A percentile compares a stretch with the other conserved stretches of the same genome.
Conservation (phyloP, 2,329 filamentous ascomycete genomes). For the Neonectria faginata region DNA sequence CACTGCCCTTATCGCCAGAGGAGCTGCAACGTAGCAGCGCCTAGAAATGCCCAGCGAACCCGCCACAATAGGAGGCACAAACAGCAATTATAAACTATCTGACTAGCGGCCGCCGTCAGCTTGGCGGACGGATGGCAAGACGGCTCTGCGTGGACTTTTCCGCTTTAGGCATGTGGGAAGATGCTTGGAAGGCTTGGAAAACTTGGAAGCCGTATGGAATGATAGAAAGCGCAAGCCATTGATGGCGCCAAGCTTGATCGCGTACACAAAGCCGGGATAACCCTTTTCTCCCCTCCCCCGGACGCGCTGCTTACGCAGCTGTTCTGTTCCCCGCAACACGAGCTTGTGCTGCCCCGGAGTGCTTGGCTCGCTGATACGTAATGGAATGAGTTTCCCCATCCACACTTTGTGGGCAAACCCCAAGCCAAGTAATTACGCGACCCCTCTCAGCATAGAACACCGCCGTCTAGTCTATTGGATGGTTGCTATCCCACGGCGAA, state of each 20-base stretch:
- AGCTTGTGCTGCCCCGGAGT: constrained; percentile 25
- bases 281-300: constrained; percentile 37
- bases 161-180: constrained; percentile 34
- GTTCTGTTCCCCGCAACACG: constrained; percentile 31
- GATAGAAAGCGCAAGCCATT: constrained; percentile 4
- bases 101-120: constrained; percentile 24
- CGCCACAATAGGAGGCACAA: neutral
- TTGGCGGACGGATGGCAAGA: constrained; percentile 23
- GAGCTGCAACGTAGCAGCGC: neutral
- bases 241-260: neutral
- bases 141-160: constrained; percentile 24
- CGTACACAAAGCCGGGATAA: neutral
- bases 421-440: constrained; percentile 6
- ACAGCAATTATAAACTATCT: neutral
- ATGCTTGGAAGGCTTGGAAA: constrained; percentile 33
- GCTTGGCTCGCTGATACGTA: constrained; percentile 30
- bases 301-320: constrained; percentile 22
- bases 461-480: neutral
- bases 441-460: neutral
- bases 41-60: neutral
- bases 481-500: neutral
- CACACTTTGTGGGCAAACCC: constrained; percentile 26
- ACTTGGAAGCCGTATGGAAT: constrained; percentile 32
- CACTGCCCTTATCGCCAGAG: neutral
- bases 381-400: constrained; percentile 31